These are phyloP conservation scores for Pleurotus platypus DNA, from an alignment of 768 basidiomycete genomes.

Conservation along the genomic window DNA sequence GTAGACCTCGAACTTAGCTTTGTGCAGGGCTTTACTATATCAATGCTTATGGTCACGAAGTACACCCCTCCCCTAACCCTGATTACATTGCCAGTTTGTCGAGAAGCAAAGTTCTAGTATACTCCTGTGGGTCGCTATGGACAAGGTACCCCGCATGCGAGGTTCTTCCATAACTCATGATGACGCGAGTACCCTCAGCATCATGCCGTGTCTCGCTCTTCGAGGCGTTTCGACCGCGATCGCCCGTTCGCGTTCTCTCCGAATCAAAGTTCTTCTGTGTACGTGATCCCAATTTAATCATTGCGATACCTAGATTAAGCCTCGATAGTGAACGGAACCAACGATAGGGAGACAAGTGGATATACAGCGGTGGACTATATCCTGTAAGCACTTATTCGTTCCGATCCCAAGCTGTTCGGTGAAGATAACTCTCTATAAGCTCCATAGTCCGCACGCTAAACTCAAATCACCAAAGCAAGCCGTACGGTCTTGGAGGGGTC, in stretches of 20 bases:
- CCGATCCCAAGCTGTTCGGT: constrained; percentile 1
- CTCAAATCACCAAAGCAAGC: constrained; percentile 44
- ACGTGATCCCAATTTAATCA: constrained; percentile 23
- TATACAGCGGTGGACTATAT: constrained; percentile 87
- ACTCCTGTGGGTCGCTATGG: constrained; percentile 94
- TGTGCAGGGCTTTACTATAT: constrained; percentile 75
- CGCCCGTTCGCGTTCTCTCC: constrained; percentile 65
- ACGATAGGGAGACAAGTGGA: constrained; percentile 87
- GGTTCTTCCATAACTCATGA: background rate
- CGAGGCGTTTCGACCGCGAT: constrained; percentile 77
- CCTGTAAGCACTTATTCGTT: constrained; percentile 36
- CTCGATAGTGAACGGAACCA: constrained; percentile 72
- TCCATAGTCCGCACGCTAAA: constrained; percentile 72
- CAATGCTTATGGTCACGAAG: constrained; percentile 87
- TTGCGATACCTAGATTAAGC: constrained; percentile 5
- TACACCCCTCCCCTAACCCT: constrained; percentile 85
- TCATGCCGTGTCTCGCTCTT: constrained; percentile 89
- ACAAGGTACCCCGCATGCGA: constrained; percentile 55
- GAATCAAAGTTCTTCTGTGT: constrained; percentile 85
- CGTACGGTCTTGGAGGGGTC: constrained; percentile 57
- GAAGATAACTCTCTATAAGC: constrained; percentile 26
- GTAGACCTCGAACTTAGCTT: background rate
- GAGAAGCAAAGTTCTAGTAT: constrained; percentile 68
- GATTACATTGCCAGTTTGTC: constrained; percentile 67
- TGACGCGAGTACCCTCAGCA: constrained; percentile 34